A percentile compares a stretch with the other conserved stretches of the same genome.
Evolutionary conservation across 2,329 filamentous ascomycete species (phyloP).

Genomic region (Stromatinia cepivora): DNA sequence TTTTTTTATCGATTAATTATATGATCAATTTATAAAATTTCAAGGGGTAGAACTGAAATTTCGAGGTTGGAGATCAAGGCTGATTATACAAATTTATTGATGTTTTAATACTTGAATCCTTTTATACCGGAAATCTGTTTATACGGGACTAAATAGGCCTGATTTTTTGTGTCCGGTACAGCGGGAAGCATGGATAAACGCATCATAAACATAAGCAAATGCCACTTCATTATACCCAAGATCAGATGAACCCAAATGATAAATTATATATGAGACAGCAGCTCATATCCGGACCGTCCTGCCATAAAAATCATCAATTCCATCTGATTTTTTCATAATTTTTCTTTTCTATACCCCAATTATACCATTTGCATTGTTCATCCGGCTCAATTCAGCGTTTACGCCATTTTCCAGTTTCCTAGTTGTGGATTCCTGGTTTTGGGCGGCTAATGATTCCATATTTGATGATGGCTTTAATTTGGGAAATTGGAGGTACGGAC

Average conservation of each 20-base stretch:
- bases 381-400: conserved; percentile 13
- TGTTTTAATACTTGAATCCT: no score
- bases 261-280: conserved; percentile 17
- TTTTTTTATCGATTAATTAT: no score
- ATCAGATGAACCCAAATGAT: conserved; percentile 17
- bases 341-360: conserved; percentile 5
- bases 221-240: background rate
- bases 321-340: conserved; percentile 17
- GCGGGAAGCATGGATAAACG: conserved; percentile 19
- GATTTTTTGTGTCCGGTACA: no score
- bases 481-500: conserved; percentile 20
- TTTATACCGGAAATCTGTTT: no score
- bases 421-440: background rate
- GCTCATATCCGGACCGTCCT: conserved; percentile 26
- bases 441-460: conserved; percentile 16
- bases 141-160: no score
- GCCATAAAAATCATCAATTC: conserved; percentile 18
- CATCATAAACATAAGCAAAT: conserved; percentile 2
- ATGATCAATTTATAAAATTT: no score
- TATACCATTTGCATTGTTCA: conserved; percentile 8
- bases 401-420: background rate
- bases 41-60: no score
- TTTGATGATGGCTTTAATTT: conserved; percentile 20
- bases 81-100: no score
- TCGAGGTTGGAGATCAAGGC: no score